Evolutionary conservation across 2,329 filamentous ascomycete species (phyloP), one percentile per base, ranked within the genome.

Genomic region (Verticillium zaregamsianum): DNA sequence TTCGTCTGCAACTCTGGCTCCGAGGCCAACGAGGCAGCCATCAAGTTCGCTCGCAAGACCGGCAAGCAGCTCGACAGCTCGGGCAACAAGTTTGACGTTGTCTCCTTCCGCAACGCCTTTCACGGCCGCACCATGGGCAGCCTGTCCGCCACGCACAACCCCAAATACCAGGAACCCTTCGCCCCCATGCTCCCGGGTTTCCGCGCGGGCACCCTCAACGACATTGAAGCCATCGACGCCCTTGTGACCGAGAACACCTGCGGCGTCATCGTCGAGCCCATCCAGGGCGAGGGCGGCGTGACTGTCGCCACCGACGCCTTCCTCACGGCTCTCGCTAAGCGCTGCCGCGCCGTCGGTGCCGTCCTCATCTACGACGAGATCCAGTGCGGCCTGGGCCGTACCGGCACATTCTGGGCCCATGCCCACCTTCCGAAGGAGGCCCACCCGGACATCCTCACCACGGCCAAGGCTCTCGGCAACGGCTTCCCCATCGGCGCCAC

Each of bases 1-100:
- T 99, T 99, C 73, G 85, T 99, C 67, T 97, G 92, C 81, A 99
- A 99, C 79, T 97, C 93, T 4, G 95, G 95, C 63, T 92, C 91
- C 63, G 95, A 99, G 79, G 95, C 95, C 72, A 99, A 99, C 76
- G 95, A 99, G 79, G 95, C 94, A 1, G 95, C 94, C 39, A 90
- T 99, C 75, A 99, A 99, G 76, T 98, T 99, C 71, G 91, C 94
- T 23, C 87, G 95, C 69, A 99, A 99, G 78, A 89, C 90, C 25
- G 93, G 93, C 69, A 94, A 94, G 75, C 80, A 86, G 11, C 70
- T 88, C 32, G 89, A 93, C 66, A 86, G 90, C 1, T 86, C 86
- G 0, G 89, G 90, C 57, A 77, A 76, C 23, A 97, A 98, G 79
- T 76, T 86, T 68, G 93, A 97, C 71, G 79, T 99, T 57, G 91